phyloP scores from a whole-genome alignment of 805 yeast species.

The Brettanomyces bruxellensis region DNA sequence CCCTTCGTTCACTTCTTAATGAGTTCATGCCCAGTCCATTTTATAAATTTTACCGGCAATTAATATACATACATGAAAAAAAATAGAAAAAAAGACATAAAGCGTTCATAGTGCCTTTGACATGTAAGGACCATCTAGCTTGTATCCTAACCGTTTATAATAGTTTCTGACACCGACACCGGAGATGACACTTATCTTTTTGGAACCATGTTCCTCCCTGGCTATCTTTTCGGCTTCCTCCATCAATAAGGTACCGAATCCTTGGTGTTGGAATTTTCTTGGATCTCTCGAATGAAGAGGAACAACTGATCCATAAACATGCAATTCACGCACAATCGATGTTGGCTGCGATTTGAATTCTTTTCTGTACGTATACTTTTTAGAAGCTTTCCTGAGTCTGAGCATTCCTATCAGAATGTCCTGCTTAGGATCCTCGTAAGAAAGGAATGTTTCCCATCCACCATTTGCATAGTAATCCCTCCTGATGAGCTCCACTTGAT shows the following conservation, averaged over 20 bases:
- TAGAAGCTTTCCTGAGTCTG: slow-evolving; percentile 80
- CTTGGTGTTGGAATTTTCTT: slow-evolving; percentile 97
- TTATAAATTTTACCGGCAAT: not conserved
- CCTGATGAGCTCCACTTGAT: slow-evolving; percentile 90
- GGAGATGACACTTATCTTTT: slow-evolving; percentile 85
- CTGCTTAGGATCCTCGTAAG: slow-evolving; percentile 95
- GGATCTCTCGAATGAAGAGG: slow-evolving; percentile 96
- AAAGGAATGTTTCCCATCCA: slow-evolving; percentile 96
- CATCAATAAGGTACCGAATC: slow-evolving; percentile 94
- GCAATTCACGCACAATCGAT: slow-evolving; percentile 92
- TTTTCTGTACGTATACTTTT: slow-evolving; percentile 82
- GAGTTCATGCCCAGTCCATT: not conserved
- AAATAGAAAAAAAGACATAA: not conserved
- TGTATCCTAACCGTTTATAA: slow-evolving; percentile 86
- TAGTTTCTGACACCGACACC: slow-evolving; percentile 98
- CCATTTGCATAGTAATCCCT: slow-evolving; percentile 97
- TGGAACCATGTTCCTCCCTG: slow-evolving; percentile 87
- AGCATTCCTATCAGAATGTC: slow-evolving; percentile 90
- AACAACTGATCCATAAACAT: slow-evolving; percentile 95
- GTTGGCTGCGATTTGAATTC: slow-evolving; percentile 81
- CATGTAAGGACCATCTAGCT: slow-evolving; percentile 94
- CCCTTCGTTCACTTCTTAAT: slow-evolving; percentile 38
- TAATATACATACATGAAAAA: not conserved
- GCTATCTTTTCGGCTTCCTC: slow-evolving; percentile 98
- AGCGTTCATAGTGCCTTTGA: slow-evolving; percentile 42